Percentiles rank a stretch among this genome's conserved stretches.
These are phyloP conservation scores for Wallemia hederae DNA, from an alignment of 1,284 basidiomycete genomes.

Conservation along the genomic window DNA sequence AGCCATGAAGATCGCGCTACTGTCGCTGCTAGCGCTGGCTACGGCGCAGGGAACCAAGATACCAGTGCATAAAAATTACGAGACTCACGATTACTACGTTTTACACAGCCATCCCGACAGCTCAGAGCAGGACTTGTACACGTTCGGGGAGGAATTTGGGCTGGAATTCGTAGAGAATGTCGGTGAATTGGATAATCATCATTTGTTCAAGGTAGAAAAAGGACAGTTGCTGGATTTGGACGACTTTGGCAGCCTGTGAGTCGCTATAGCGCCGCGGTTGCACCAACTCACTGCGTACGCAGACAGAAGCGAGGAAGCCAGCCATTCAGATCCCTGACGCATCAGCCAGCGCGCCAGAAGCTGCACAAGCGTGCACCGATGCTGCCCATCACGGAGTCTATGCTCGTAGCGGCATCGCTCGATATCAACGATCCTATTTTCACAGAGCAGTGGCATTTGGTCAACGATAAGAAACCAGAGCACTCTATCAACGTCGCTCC, in stretches of 20 bases:
- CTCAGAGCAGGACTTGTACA: constrained; percentile 19
- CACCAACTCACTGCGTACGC: no score
- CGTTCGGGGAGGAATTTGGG: constrained; percentile 30
- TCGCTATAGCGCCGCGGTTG: no score
- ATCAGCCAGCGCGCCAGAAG: constrained; percentile 16
- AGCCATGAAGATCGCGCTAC: background rate
- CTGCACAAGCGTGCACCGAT: background rate
- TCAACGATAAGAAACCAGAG: constrained; percentile 40
- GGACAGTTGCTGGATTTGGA: constrained; percentile 15
- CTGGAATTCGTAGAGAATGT: constrained; percentile 65
- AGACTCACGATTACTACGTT: constrained; percentile 69
- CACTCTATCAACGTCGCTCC: constrained; percentile 59
- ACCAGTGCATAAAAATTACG: constrained; percentile 22
- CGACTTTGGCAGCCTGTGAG: constrained; percentile 13
- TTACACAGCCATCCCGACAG: constrained; percentile 34
- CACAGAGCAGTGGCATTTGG: constrained; percentile 66
- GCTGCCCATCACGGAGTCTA: constrained; percentile 24
- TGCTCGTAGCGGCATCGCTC: constrained; percentile 19
- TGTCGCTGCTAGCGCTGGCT: background rate
- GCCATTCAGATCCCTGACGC: constrained; percentile 11
- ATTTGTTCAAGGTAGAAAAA: constrained; percentile 49
- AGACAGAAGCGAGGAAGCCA: background rate
- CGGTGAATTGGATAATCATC: constrained; percentile 55
- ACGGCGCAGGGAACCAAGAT: background rate
- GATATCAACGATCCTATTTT: constrained; percentile 67